Evolutionary conservation across 2,329 filamentous ascomycete genomes (phyloP).

Genomic region (Gremmenia infestans): DNA sequence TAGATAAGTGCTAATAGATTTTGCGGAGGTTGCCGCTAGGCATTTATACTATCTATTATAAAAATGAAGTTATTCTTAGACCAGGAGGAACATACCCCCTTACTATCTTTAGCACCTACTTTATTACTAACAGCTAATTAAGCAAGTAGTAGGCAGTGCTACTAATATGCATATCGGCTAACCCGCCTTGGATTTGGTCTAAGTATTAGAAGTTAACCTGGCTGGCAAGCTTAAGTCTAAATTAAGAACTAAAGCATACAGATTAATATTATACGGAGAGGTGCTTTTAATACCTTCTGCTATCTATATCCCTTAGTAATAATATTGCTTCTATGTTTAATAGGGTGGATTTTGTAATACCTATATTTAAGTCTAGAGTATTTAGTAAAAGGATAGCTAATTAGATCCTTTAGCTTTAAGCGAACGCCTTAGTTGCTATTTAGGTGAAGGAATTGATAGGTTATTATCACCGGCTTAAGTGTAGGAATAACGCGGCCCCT

Average conservation of each 20-base stretch:
- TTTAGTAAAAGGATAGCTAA: not conserved
- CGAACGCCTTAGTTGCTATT: not conserved
- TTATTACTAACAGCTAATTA: not conserved
- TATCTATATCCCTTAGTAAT: not conserved
- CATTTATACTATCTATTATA: not conserved
- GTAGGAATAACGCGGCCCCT: not conserved
- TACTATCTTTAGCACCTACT: not conserved
- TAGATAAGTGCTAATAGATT: not conserved
- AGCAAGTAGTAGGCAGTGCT: not conserved
- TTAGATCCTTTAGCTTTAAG: not conserved
- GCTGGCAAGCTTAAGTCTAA: not conserved
- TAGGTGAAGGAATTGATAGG: not conserved
- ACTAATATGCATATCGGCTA: not conserved
- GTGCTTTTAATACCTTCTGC: not conserved
- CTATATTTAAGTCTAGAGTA: not conserved
- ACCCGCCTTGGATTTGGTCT: not conserved
- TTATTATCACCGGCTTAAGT: not conserved
- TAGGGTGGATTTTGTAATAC: not conserved
- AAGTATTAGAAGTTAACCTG: not conserved
- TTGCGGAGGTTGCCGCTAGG: not conserved
- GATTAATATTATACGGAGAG: not conserved
- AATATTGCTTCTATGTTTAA: not conserved
- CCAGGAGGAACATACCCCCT: not conserved
- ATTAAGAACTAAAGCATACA: not conserved
- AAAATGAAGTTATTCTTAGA: constrained; percentile 5